Evolutionary conservation across 2,329 filamentous ascomycete species (phyloP), one percentile per base, ranked within the genome.

Genomic region (Chaetomiaceae sp.): DNA sequence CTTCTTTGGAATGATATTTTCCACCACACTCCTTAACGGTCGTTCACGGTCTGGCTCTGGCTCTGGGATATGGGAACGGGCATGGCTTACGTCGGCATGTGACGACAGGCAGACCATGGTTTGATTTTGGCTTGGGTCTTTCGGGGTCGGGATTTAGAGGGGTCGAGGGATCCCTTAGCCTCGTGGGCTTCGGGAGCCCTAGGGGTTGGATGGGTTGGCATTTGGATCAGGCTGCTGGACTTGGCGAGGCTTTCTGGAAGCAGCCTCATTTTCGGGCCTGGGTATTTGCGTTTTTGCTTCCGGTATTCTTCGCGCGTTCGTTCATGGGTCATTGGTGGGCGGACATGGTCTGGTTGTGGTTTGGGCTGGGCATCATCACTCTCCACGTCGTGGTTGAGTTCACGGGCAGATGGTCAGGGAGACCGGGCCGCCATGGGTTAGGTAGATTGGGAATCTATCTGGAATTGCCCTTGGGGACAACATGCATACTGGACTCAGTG

Each of bases 231-330:
- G 47, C 20, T 20, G 47, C 20, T 20, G 29, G 39, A 33, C 14
- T 42, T n/a, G 37, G 38, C 25, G 22, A 22, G 19, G 37, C 9
- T 38, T 43, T 17, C 22, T 37, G 29, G 39, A 50, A 43, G 29
- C 9, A 31, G 15, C 33, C 38, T 11, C 4, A 5, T 47, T 31
- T 14, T n/a, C 17, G 19, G 25, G 15, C 43, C 27, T 19, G 31
- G 40, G 23, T 17, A 19, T 46, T 39, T 38, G 22, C n/a, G 20
- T 34, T 40, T 31, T 45, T 44, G n/a, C 33, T 37, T 29, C 23
- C 47, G n/a, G 36, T 53, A 14, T 22, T 37, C 19, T 51, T 54
- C 42, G 17, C 31, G 34, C 52, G 25, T 19, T 54, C 52, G 47
- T 54, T 50, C 12, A 54, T 15, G 38, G 40, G 37, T 38, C 25